Percentiles rank a stretch among this genome's conserved stretches.
Conservation (phyloP, 805 yeast species). For the Lachancea fermentati region DNA sequence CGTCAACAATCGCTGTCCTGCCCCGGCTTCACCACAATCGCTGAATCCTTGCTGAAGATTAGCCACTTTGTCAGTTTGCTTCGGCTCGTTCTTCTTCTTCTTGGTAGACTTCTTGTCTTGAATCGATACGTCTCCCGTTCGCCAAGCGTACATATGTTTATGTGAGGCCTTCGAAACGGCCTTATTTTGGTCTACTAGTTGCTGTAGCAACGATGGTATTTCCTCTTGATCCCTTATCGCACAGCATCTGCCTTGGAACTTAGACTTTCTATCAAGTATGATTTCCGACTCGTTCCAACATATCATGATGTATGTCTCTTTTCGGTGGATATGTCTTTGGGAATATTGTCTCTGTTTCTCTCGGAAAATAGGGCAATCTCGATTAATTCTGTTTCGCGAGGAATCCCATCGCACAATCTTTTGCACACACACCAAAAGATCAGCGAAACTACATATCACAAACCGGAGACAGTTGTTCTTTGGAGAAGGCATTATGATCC, state of each 20-base stretch:
- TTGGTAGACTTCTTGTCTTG: constrained; percentile 12
- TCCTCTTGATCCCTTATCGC: constrained; percentile 36
- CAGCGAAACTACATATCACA: too few species aligned
- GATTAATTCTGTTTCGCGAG: not conserved
- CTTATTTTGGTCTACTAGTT: constrained; percentile 42
- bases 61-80: not conserved
- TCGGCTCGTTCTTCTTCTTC: constrained; percentile 7
- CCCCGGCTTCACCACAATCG: constrained; percentile 74
- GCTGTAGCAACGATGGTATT: constrained; percentile 38
- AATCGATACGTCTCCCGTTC: constrained; percentile 36
- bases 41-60: constrained; percentile 49
- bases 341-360: not conserved
- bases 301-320: too few species aligned
- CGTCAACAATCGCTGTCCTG: constrained; percentile 56
- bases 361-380: not conserved
- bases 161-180: constrained; percentile 56
- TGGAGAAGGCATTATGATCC: constrained; percentile 1
- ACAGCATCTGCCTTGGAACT: constrained; percentile 59
- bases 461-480: not conserved
- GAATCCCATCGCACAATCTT: not conserved
- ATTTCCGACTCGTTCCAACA: constrained; percentile 39
- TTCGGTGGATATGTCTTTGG: too few species aligned
- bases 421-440: too few species aligned
- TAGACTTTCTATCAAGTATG: constrained; percentile 50
- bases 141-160: constrained; percentile 72